A percentile compares a stretch with the other conserved stretches of the same genome.
Evolutionary conservation across 768 basidiomycete species (phyloP).

Genomic region (Kwoniella dendrophila): DNA sequence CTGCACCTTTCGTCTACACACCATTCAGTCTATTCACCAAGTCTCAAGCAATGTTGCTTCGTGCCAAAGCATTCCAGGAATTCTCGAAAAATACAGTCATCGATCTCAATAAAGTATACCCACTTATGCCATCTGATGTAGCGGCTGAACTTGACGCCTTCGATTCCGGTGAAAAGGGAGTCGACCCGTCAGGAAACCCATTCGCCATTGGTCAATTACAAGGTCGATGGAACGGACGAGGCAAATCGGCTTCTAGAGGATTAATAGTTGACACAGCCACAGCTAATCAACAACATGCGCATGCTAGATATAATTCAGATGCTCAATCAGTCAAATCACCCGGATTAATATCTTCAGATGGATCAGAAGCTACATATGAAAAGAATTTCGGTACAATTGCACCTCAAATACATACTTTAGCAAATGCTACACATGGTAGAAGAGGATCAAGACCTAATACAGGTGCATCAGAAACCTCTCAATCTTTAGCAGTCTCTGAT

Average conservation of each 20-base stretch:
- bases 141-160: conserved; percentile 45
- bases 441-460: conserved; percentile 20
- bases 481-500: conserved; percentile 11
- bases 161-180: conserved; percentile 30
- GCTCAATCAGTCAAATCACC: conserved; percentile 17
- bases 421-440: conserved; percentile 9
- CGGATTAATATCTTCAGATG: conserved; percentile 14
- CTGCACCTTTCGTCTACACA: conserved; percentile 53
- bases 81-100: conserved; percentile 29
- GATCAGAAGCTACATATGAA: conserved; percentile 20
- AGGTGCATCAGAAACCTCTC: conserved; percentile 19
- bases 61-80: conserved; percentile 40
- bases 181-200: conserved; percentile 16
- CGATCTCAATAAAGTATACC: conserved; percentile 40
- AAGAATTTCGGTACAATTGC: conserved; percentile 21
- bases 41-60: conserved; percentile 47
- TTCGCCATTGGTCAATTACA: conserved; percentile 10
- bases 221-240: conserved; percentile 16
- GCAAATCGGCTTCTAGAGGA: conserved; percentile 12
- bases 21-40: conserved; percentile 54
- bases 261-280: conserved; percentile 19
- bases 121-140: conserved; percentile 37
- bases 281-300: neutral
- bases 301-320: conserved; percentile 13
- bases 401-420: conserved; percentile 8